Percentiles rank a stretch among this genome's conserved stretches.
Conservation (phyloP, 805 yeast genomes). For the Zygotorulaspora danielsina region DNA sequence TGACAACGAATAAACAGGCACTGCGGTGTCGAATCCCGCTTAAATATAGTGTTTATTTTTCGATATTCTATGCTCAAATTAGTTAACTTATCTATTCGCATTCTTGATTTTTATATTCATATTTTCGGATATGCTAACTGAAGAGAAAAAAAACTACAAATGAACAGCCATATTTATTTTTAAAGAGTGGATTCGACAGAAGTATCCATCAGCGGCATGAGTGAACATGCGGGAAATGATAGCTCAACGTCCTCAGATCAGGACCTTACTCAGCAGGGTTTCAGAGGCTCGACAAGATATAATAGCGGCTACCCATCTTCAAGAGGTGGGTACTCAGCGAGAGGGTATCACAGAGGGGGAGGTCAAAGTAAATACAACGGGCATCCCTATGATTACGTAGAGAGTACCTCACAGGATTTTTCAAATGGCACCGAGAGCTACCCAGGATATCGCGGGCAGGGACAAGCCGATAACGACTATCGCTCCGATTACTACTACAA, state of each 20-base stretch:
- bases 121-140: no score
- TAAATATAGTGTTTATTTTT: no score
- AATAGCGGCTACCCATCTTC: slow-evolving; percentile 4
- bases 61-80: no score
- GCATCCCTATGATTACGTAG: slow-evolving; percentile 1
- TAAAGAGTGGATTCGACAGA: no score
- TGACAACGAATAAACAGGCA: no score
- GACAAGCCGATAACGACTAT: slow-evolving; percentile 4
- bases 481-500: slow-evolving; percentile 13
- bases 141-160: no score
- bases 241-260: neutral
- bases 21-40: no score
- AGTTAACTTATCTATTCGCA: no score
- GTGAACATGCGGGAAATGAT: neutral
- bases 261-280: neutral
- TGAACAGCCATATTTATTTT: no score
- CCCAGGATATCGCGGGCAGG: neutral
- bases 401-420: slow-evolving; percentile 1
- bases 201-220: no score
- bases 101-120: no score
- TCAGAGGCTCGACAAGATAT: slow-evolving; percentile 8
- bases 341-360: slow-evolving; percentile 11
- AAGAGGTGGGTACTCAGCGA: slow-evolving; percentile 9
- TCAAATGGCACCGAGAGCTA: neutral
- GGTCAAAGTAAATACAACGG: slow-evolving; percentile 6